Evolutionary conservation across 2,329 filamentous ascomycete genomes (phyloP).

Genomic region (Niveomyces coronatus): DNA sequence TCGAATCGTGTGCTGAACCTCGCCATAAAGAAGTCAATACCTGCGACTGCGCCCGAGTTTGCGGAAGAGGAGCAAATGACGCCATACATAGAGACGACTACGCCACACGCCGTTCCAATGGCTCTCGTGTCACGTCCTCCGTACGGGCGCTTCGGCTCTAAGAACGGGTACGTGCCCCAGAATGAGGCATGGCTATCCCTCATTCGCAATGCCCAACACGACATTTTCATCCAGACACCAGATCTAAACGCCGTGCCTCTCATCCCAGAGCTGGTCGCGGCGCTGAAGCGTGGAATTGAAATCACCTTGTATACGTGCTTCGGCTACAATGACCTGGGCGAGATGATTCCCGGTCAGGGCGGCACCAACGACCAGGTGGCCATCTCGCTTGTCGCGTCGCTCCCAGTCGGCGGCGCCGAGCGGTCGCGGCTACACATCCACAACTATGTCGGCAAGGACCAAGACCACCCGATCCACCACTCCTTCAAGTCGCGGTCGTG

Average conservation of each 20-base stretch:
- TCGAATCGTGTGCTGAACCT: constrained; percentile 58
- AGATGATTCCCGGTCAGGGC: constrained; percentile 65
- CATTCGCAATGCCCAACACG: constrained; percentile 50
- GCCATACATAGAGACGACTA: constrained; percentile 43
- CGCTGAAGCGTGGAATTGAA: constrained; percentile 55
- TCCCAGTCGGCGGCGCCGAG: constrained; percentile 34
- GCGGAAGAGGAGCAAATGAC: constrained; percentile 47
- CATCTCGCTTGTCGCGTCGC: constrained; percentile 43
- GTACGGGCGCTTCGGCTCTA: constrained; percentile 52
- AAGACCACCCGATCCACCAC: constrained; percentile 56
- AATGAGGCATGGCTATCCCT: constrained; percentile 66
- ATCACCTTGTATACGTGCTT: constrained; percentile 65
- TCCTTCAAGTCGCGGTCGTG: constrained; percentile 56
- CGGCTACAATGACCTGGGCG: constrained; percentile 70
- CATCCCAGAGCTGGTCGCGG: constrained; percentile 50
- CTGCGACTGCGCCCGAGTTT: constrained; percentile 43
- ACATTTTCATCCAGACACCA: constrained; percentile 70
- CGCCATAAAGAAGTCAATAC: constrained; percentile 40
- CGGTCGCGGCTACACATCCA: constrained; percentile 42
- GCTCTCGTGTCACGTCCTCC: constrained; percentile 61
- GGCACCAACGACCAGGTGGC: constrained; percentile 66
- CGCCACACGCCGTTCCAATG: constrained; percentile 52
- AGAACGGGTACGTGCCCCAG: constrained; percentile 55
- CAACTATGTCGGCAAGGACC: constrained; percentile 68
- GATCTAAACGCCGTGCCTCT: constrained; percentile 65